phyloP scores from a whole-genome alignment of 2,329 filamentous ascomycete species.

The Ceratocystis smalleyi region DNA sequence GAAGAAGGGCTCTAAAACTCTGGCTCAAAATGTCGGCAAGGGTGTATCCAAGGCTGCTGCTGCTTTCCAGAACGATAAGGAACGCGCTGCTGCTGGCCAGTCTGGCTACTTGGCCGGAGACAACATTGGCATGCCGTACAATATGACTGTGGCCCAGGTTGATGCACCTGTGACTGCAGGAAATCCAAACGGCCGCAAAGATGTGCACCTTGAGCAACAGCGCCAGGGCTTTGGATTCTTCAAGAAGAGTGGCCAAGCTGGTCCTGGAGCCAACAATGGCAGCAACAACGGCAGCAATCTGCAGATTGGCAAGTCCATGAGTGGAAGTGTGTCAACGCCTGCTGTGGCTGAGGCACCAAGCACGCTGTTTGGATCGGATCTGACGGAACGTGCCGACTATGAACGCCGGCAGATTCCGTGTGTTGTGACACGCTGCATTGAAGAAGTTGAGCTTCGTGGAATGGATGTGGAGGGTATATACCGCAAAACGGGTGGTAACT shows the following conservation, averaged over 20 bases:
- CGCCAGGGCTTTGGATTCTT: constrained; percentile 60
- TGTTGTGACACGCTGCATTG: constrained; percentile 84
- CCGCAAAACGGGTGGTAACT: constrained; percentile 86
- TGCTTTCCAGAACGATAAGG: constrained; percentile 47
- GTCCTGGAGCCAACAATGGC: background rate
- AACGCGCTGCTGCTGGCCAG: constrained; percentile 36
- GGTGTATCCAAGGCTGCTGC: constrained; percentile 85
- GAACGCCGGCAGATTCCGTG: constrained; percentile 81
- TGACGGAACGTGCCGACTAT: constrained; percentile 69
- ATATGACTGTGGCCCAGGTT: constrained; percentile 45
- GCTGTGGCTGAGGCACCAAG: constrained; percentile 30
- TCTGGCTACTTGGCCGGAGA: constrained; percentile 40
- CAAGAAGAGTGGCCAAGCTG: constrained; percentile 29
- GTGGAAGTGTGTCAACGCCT: constrained; percentile 9
- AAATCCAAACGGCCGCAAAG: constrained; percentile 21
- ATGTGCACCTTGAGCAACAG: constrained; percentile 21
- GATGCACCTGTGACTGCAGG: constrained; percentile 30
- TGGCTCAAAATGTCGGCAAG: constrained; percentile 88
- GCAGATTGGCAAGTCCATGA: constrained; percentile 12
- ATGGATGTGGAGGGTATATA: constrained; percentile 98
- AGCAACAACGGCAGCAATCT: background rate
- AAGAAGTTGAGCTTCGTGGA: constrained; percentile 87
- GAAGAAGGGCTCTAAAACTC: constrained; percentile 90
- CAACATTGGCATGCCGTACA: constrained; percentile 54
- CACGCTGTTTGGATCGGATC: constrained; percentile 73